A percentile compares a stretch with the other conserved stretches of the same genome.
These are phyloP conservation scores for Gastrolobium villosum DNA, from an alignment of 306 rosid species.

Conservation along the genomic window DNA sequence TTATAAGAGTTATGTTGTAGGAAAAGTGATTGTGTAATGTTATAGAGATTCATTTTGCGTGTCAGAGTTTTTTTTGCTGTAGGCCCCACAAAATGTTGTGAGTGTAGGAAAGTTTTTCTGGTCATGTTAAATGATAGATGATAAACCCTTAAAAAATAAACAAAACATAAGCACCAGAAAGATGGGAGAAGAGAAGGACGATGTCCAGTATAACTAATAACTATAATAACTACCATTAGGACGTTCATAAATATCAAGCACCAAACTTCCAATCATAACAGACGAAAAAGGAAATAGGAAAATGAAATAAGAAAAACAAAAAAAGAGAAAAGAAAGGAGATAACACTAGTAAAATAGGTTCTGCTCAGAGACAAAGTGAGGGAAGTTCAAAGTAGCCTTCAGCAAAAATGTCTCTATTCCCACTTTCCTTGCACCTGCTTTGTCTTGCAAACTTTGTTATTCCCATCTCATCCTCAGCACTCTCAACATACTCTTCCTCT, in stretches of 20 bases:
- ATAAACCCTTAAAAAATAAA: too few species aligned
- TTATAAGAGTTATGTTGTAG: too few species aligned
- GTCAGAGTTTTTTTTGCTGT: too few species aligned
- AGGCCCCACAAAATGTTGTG: too few species aligned
- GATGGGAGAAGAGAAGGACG: neutral
- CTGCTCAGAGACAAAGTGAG: neutral
- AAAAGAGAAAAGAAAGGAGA: neutral
- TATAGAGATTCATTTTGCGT: too few species aligned
- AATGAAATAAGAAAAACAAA: neutral
- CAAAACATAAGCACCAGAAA: slow-evolving; percentile 8
- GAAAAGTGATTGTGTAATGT: too few species aligned
- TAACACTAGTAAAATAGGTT: neutral
- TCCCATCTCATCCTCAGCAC: slow-evolving; percentile 56
- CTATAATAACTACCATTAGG: slow-evolving; percentile 66
- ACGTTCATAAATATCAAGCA: slow-evolving; percentile 50
- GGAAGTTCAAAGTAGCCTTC: slow-evolving; percentile 56
- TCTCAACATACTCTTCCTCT: slow-evolving; percentile 47
- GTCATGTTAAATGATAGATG: too few species aligned
- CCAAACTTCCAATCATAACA: slow-evolving; percentile 37
- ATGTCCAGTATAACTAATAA: slow-evolving; percentile 49
- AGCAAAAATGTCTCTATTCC: slow-evolving; percentile 62
- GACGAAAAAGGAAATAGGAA: neutral
- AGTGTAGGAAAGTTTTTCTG: too few species aligned
- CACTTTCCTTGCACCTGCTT: slow-evolving; percentile 76
- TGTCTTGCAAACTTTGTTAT: slow-evolving; percentile 54